Conservation (phyloP, 2,329 filamentous ascomycete genomes). For the Eutypella sp. region DNA sequence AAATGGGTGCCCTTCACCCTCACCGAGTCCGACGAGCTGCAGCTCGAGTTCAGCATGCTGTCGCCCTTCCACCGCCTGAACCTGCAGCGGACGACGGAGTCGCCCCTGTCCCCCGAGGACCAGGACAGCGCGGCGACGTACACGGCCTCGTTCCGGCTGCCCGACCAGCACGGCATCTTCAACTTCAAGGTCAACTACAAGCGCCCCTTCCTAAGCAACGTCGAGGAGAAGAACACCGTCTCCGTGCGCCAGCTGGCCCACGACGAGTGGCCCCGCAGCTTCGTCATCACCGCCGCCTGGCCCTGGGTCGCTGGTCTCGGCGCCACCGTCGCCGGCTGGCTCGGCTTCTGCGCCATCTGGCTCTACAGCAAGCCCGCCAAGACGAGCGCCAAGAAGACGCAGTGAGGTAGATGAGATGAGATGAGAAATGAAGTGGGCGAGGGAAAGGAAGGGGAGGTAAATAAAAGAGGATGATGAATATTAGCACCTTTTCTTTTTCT, state of each 20-base stretch:
- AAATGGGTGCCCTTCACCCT: constrained; percentile 70
- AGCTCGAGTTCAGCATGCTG: constrained; percentile 98
- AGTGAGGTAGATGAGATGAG: too few relatives aligned
- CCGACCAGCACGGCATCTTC: constrained; percentile 98
- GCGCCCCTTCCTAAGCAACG: constrained; percentile 79
- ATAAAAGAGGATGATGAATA: too few relatives aligned
- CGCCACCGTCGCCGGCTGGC: constrained; percentile 76
- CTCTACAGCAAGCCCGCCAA: constrained; percentile 58
- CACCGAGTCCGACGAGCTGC: constrained; percentile 66
- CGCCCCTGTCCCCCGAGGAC: constrained; percentile 54
- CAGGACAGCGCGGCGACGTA: constrained; percentile 69
- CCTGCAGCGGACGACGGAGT: constrained; percentile 57
- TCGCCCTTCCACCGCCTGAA: constrained; percentile 91
- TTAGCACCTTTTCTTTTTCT: too few relatives aligned
- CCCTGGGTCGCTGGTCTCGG: constrained; percentile 89
- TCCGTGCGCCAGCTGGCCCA: constrained; percentile 96
- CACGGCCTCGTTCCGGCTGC: constrained; percentile 70
- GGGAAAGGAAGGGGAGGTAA: too few relatives aligned
- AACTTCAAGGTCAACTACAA: constrained; percentile 98
- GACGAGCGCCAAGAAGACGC: constrained; percentile 22
- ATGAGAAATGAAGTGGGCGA: too few relatives aligned
- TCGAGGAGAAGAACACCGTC: constrained; percentile 93
- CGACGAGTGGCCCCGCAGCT: constrained; percentile 92
- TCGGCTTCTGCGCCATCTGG: constrained; percentile 84
- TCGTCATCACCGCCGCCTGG: constrained; percentile 84